A percentile compares a stretch with the other conserved stretches of the same genome.
Conservation (phyloP, 106 monocot genomes). For the Dioscorea zingiberensis region DNA sequence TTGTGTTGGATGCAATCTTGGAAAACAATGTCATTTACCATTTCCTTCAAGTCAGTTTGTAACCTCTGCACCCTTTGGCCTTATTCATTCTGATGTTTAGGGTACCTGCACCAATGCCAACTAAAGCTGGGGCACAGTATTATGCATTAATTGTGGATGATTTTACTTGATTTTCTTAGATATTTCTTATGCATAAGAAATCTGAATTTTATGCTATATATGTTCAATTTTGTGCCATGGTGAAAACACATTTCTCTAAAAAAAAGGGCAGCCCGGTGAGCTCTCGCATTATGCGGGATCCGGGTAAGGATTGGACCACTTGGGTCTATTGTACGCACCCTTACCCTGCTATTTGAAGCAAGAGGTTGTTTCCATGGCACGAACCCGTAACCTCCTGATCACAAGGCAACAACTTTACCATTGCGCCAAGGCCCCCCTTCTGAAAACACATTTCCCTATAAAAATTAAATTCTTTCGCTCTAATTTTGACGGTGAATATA, state of each 20-base stretch:
- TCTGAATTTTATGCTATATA: background rate
- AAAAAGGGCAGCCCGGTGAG: too few species aligned
- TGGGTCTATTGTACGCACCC: too few species aligned
- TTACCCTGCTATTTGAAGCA: too few species aligned
- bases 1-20: background rate
- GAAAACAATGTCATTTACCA: background rate
- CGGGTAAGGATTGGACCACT: too few species aligned
- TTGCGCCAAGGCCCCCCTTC: too few species aligned
- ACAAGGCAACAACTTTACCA: too few species aligned
- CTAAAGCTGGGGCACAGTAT: background rate
- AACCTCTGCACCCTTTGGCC: background rate
- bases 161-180: background rate
- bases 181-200: too few species aligned
- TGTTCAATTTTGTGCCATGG: background rate
- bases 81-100: constrained; percentile 3
- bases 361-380: too few species aligned
- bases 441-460: too few species aligned
- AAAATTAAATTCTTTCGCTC: background rate
- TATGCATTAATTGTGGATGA: background rate
- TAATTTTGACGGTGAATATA: background rate
- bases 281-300: too few species aligned
- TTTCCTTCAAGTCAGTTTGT: background rate
- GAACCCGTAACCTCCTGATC: too few species aligned
- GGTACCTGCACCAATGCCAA: background rate
- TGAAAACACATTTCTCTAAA: background rate